These are phyloP conservation scores for Coemansia guatemalensis DNA, from an alignment of 192 early-diverging fungal genomes.

Conservation along the genomic window DNA sequence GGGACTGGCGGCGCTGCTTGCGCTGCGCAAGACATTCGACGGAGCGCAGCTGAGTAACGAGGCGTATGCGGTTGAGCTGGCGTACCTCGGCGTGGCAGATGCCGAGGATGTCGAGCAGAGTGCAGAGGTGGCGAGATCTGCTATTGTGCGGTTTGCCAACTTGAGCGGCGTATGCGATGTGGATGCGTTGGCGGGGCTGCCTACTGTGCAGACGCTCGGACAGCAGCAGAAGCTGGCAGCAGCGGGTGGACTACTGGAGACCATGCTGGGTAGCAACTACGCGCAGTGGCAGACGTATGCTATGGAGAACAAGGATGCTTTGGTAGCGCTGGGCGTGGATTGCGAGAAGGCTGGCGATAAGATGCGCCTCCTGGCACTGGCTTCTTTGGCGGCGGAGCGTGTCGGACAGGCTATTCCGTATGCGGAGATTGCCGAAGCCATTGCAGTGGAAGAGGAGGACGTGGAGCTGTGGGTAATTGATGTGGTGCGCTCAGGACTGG, in stretches of 20 bases:
- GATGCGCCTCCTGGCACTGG: conserved; percentile 84
- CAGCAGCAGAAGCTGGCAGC: conserved; percentile 66
- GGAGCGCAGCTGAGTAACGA: conserved; percentile 30
- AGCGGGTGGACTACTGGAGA: conserved; percentile 62
- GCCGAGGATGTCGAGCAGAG: conserved; percentile 40
- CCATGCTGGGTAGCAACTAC: conserved; percentile 35
- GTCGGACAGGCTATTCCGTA: conserved; percentile 72
- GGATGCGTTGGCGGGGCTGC: conserved; percentile 70
- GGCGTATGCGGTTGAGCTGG: conserved; percentile 48
- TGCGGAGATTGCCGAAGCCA: conserved; percentile 65
- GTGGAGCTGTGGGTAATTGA: conserved; percentile 97
- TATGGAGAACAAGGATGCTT: conserved; percentile 52
- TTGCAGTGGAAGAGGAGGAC: conserved; percentile 74
- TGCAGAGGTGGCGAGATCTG: conserved; percentile 60
- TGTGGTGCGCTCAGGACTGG: conserved; percentile 85
- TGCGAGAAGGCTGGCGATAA: conserved; percentile 67
- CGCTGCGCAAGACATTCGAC: conserved; percentile 49
- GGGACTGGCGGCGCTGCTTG: conserved; percentile 62
- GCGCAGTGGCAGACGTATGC: conserved; percentile 54
- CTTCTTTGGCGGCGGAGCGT: conserved; percentile 70
- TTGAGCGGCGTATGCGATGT: conserved; percentile 73
- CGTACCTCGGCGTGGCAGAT: conserved; percentile 65
- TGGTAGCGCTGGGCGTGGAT: conserved; percentile 58
- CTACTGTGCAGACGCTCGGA: conserved; percentile 66
- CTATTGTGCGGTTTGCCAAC: conserved; percentile 66